Conservation (phyloP, 2,329 filamentous ascomycete species). For the Podosphaera fusca region DNA sequence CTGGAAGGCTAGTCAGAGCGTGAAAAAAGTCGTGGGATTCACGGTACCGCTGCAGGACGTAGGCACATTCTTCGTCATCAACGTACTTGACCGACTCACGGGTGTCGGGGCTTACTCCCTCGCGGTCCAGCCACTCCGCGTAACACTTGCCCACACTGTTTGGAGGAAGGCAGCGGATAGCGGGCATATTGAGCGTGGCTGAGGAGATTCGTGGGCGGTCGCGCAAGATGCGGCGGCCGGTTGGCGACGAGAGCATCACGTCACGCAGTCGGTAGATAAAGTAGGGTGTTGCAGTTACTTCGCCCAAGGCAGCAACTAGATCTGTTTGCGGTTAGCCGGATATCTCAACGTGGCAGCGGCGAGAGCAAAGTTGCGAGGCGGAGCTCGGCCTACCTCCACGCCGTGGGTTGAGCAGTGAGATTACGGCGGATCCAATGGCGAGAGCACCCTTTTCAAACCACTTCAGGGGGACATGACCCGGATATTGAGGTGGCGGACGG, state of each 20-base stretch:
- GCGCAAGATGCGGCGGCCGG: constrained; percentile 74
- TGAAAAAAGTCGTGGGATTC: constrained; percentile 98
- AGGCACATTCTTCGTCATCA: constrained; percentile 85
- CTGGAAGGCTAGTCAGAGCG: constrained; percentile 70
- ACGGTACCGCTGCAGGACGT: constrained; percentile 94
- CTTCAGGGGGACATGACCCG: constrained; percentile 73
- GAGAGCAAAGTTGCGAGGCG: too few relatives aligned
- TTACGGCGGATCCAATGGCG: constrained; percentile 37
- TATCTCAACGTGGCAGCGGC: too few relatives aligned
- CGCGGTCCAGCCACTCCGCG: constrained; percentile 74
- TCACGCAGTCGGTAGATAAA: constrained; percentile 82
- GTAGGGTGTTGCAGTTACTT: constrained; percentile 83
- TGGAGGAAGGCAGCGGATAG: constrained; percentile 46
- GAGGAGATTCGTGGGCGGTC: constrained; percentile 77
- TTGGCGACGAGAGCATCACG: constrained; percentile 67
- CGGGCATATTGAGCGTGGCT: constrained; percentile 34
- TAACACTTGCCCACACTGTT: constrained; percentile 66
- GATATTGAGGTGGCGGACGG: constrained; percentile 30
- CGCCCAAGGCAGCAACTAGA: constrained; percentile 81
- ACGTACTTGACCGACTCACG: constrained; percentile 67
- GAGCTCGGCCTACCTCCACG: constrained; percentile 36
- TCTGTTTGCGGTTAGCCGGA: constrained; percentile 26
- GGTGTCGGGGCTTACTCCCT: constrained; percentile 83
- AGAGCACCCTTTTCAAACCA: constrained; percentile 51
- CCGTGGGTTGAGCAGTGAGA: constrained; percentile 49